A percentile compares a stretch with the other conserved stretches of the same genome.
These are phyloP conservation scores for Bruguiera parviflora DNA, from an alignment of 345 rosid species.

Conservation along the genomic window DNA sequence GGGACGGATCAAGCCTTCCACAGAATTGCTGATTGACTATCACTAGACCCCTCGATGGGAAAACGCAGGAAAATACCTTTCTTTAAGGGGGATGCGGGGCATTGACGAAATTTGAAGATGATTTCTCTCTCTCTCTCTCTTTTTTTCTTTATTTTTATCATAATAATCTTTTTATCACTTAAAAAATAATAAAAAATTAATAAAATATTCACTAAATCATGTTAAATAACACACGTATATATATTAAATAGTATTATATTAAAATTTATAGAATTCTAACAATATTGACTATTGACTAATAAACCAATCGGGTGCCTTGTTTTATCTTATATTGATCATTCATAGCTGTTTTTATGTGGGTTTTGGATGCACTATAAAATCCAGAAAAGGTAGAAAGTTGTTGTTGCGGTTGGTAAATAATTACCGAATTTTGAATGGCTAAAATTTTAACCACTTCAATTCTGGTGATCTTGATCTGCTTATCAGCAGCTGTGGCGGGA, in stretches of 20 bases:
- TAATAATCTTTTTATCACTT: too few species aligned
- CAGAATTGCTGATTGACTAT: not conserved
- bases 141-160: too few species aligned
- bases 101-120: constrained; percentile 7
- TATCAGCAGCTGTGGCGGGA: constrained; percentile 1
- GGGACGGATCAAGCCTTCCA: not conserved
- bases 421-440: not conserved
- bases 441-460: not conserved
- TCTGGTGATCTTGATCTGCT: not conserved
- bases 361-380: constrained; percentile 3
- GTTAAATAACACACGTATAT: too few species aligned
- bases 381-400: constrained; percentile 1
- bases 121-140: too few species aligned
- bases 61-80: not conserved
- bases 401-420: not conserved
- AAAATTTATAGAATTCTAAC: too few species aligned
- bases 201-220: too few species aligned
- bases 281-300: not conserved
- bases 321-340: not conserved
- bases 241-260: too few species aligned
- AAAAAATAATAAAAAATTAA: too few species aligned
- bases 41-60: not conserved
- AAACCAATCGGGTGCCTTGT: not conserved
- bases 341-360: not conserved
- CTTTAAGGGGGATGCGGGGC: constrained; percentile 7